A percentile compares a stretch with the other conserved stretches of the same genome.
Conservation (phyloP, 768 basidiomycete genomes). For the Pleurotus cornucopiae region DNA sequence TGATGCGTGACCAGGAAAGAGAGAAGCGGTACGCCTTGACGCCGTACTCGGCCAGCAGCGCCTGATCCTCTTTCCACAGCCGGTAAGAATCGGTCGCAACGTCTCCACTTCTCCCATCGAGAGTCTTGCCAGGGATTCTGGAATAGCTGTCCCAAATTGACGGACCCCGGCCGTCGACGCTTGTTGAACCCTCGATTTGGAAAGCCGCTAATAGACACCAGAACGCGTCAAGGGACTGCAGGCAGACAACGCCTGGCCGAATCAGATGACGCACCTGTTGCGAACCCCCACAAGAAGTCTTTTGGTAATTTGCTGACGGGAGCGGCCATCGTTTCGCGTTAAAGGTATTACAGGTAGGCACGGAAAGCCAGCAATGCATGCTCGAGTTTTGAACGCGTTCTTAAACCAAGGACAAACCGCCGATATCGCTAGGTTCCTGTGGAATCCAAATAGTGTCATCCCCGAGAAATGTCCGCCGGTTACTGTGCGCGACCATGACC, state of each 20-base stretch:
- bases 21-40: slow-evolving; percentile 76
- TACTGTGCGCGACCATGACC: slow-evolving; percentile 8
- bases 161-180: slow-evolving; percentile 57
- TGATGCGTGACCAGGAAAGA: slow-evolving; percentile 71
- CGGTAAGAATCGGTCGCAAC: slow-evolving; percentile 70
- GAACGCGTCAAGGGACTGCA: neutral
- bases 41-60: slow-evolving; percentile 57
- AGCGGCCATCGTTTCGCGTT: slow-evolving; percentile 24
- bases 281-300: slow-evolving; percentile 69
- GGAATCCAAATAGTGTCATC: slow-evolving; percentile 27
- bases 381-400: slow-evolving; percentile 22
- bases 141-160: slow-evolving; percentile 78
- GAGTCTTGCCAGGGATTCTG: slow-evolving; percentile 59
- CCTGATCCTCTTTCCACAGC: slow-evolving; percentile 64
- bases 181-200: slow-evolving; percentile 69
- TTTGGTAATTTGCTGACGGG: slow-evolving; percentile 40
- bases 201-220: slow-evolving; percentile 44
- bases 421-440: slow-evolving; percentile 39
- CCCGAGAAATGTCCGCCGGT: slow-evolving; percentile 49
- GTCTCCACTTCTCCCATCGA: slow-evolving; percentile 64
- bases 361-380: slow-evolving; percentile 24
- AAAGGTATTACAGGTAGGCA: slow-evolving; percentile 18
- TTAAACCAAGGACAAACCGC: slow-evolving; percentile 38
- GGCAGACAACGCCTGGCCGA: slow-evolving; percentile 2
- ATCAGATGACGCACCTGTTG: slow-evolving; percentile 47